Conservation (phyloP, 2,329 filamentous ascomycete species). For the Monosporascus cannonballus region DNA sequence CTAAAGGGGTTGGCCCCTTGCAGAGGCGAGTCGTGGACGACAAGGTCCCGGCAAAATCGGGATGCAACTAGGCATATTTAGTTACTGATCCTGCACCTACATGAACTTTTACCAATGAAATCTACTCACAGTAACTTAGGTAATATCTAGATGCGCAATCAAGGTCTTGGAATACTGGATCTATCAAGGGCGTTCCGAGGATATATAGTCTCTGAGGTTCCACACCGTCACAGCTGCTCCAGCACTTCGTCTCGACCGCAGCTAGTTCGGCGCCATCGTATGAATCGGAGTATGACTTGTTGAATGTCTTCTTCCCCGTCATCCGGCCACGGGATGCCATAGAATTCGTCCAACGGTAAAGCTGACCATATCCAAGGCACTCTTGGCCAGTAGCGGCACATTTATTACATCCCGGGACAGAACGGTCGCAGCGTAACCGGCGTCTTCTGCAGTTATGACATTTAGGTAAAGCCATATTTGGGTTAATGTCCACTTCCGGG, state of each 20-base stretch:
- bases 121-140: constrained; percentile 43
- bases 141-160: constrained; percentile 39
- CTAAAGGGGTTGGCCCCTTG: constrained; percentile 40
- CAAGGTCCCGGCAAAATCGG: constrained; percentile 47
- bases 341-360: constrained; percentile 54
- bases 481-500: neutral
- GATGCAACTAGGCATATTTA: constrained; percentile 16
- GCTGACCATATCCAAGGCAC: constrained; percentile 56
- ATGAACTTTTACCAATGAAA: neutral
- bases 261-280: neutral
- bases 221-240: neutral
- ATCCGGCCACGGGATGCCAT: constrained; percentile 44
- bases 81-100: neutral
- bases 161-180: constrained; percentile 51
- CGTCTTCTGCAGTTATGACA: constrained; percentile 59
- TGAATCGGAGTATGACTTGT: neutral
- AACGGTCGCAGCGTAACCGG: constrained; percentile 57
- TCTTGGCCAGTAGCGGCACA: constrained; percentile 48
- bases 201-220: neutral
- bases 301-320: constrained; percentile 15
- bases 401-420: constrained; percentile 53
- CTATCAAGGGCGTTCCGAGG: constrained; percentile 32
- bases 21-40: constrained; percentile 38
- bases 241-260: neutral
- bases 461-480: neutral